phyloP scores from a whole-genome alignment of 208 protist species.

The Wallacemonas sp. region DNA sequence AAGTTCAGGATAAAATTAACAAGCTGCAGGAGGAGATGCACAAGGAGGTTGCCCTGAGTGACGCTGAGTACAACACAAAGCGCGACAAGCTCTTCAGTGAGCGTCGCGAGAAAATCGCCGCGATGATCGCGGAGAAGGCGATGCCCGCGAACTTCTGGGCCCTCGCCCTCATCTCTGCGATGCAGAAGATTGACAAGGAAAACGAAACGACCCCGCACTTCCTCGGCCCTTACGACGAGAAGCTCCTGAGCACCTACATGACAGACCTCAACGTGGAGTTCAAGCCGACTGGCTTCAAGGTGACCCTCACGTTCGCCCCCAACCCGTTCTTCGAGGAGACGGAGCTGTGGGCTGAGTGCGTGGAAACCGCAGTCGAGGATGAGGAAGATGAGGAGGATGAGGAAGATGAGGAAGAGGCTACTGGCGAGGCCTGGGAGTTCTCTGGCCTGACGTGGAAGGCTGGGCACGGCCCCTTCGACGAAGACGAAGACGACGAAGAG shows the following conservation, averaged over 20 bases:
- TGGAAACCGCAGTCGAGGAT: conserved; percentile 10
- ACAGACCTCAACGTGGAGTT: conserved; percentile 47
- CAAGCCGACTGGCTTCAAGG: conserved; percentile 36
- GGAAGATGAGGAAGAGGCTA: conserved; percentile 27
- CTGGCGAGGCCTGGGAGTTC: conserved; percentile 52
- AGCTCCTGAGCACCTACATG: conserved; percentile 56
- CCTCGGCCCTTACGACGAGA: conserved; percentile 69
- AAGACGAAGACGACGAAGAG: conserved; percentile 31
- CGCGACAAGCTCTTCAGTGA: conserved; percentile 47
- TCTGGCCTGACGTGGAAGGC: conserved; percentile 80
- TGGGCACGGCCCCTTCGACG: conserved; percentile 51
- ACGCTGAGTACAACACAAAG: conserved; percentile 35
- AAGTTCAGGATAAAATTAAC: conserved; percentile 58
- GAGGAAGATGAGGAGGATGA: conserved; percentile 18
- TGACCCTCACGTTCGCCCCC: conserved; percentile 48
- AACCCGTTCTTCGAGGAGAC: conserved; percentile 84
- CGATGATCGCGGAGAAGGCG: conserved; percentile 42
- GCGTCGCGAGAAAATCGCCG: conserved; percentile 34
- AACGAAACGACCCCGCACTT: conserved; percentile 40
- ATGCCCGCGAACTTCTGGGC: conserved; percentile 72
- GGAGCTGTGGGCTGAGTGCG: conserved; percentile 64
- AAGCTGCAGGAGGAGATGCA: conserved; percentile 64
- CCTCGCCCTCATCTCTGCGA: conserved; percentile 41
- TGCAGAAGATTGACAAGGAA: conserved; percentile 32
- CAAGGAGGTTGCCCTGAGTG: conserved; percentile 31